A percentile compares a stretch with the other conserved stretches of the same genome.
Evolutionary conservation across 768 basidiomycete genomes (phyloP).

Genomic region (Daedaleopsis sinensis): DNA sequence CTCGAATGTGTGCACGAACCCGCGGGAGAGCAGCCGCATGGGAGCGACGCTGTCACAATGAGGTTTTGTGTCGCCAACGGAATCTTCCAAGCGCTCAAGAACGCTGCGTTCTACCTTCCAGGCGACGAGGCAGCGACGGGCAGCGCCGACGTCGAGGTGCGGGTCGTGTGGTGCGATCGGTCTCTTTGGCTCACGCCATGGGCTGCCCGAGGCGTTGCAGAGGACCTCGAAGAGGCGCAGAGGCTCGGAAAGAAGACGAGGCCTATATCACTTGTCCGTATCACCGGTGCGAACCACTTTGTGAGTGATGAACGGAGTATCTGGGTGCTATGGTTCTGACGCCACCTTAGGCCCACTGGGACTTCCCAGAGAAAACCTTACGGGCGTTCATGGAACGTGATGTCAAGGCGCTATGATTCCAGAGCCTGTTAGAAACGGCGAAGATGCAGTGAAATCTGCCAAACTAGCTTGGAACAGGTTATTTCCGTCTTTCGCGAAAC

Average conservation of each 20-base stretch:
- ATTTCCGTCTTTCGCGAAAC: no score
- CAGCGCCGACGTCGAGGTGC: not conserved
- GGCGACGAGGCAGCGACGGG: not conserved
- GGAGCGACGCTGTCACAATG: not conserved
- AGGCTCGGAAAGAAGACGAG: conserved; percentile 3
- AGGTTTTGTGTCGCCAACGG: not conserved
- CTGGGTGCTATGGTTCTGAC: not conserved
- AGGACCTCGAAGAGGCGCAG: not conserved
- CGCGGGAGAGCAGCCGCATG: not conserved
- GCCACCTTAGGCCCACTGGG: conserved; percentile 23
- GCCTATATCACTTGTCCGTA: not conserved
- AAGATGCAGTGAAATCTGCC: not conserved
- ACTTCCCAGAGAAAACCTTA: conserved; percentile 18
- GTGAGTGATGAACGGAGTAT: conserved; percentile 8
- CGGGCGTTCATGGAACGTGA: conserved; percentile 2
- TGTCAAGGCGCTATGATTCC: not conserved
- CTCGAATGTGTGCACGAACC: not conserved
- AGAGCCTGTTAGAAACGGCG: not conserved
- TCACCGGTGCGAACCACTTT: conserved; percentile 21
- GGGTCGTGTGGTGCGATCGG: not conserved
- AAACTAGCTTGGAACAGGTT: not conserved
- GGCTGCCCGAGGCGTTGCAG: not conserved
- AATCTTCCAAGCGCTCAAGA: not conserved
- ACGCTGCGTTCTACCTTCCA: not conserved
- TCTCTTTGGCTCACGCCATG: conserved; percentile 10